A percentile compares a stretch with the other conserved stretches of the same genome.
Evolutionary conservation across 2,329 filamentous ascomycete species (phyloP).

Genomic region (Penicillium psychrosexuale): DNA sequence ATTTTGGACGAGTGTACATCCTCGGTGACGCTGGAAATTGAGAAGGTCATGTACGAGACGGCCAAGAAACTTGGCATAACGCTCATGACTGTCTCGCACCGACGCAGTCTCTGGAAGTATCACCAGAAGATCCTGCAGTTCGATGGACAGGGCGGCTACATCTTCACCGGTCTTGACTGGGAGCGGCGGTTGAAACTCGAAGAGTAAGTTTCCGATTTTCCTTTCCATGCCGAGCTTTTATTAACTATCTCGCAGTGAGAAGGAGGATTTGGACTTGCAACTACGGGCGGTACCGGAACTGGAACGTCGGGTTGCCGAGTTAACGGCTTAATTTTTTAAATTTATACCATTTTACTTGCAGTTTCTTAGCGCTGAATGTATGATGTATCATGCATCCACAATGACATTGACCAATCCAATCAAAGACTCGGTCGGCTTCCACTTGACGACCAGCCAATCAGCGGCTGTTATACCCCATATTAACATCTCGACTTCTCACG

Average conservation of each 20-base stretch:
- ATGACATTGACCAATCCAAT: conserved; percentile 3
- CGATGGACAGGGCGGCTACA: conserved; percentile 85
- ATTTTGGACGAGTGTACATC: conserved; percentile 97
- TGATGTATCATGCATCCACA: conserved; percentile 6
- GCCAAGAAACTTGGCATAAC: conserved; percentile 90
- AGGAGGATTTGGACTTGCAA: conserved; percentile 84
- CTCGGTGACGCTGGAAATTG: conserved; percentile 89
- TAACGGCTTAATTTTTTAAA: conserved; percentile 49
- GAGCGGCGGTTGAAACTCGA: conserved; percentile 80
- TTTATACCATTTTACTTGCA: not conserved
- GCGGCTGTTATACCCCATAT: not conserved
- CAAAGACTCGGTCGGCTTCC: not conserved
- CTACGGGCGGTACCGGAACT: conserved; percentile 83
- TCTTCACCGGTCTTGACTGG: conserved; percentile 87
- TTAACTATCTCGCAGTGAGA: conserved; percentile 58
- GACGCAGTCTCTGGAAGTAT: conserved; percentile 92
- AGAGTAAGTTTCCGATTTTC: conserved; percentile 55
- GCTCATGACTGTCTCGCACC: conserved; percentile 92
- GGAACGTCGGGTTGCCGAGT: conserved; percentile 76
- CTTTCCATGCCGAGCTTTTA: not conserved
- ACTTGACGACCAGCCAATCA: conserved; percentile 3
- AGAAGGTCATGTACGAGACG: conserved; percentile 95
- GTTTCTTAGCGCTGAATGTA: conserved; percentile 6
- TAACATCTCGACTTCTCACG: not conserved
- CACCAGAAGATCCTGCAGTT: conserved; percentile 94